Conservation (phyloP, 805 yeast genomes). For the Hemisphaericaspora nanyangensis region DNA sequence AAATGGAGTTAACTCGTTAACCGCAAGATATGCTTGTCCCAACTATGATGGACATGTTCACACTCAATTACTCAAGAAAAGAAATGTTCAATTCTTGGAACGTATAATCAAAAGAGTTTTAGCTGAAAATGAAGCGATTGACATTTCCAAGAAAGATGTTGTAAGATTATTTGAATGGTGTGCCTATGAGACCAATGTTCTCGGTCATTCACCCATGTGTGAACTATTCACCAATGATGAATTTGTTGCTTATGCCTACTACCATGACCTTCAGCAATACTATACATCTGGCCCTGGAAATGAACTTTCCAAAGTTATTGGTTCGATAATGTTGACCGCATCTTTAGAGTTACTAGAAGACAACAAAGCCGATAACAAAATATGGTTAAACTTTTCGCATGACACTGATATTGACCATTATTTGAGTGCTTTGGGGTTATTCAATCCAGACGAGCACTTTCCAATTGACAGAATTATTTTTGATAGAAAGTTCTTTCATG, state of each 20-base stretch:
- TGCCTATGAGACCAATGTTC: conserved; percentile 67
- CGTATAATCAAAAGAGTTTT: conserved; percentile 56
- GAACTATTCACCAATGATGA: conserved; percentile 60
- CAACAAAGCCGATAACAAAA: conserved; percentile 37
- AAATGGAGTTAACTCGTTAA: conserved; percentile 52
- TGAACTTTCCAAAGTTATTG: conserved; percentile 51
- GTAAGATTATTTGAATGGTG: conserved; percentile 53
- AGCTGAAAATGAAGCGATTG: conserved; percentile 46
- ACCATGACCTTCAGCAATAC: conserved; percentile 52
- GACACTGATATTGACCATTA: conserved; percentile 60
- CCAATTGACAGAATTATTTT: conserved; percentile 30
- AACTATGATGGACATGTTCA: conserved; percentile 30
- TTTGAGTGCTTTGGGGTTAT: conserved; percentile 57
- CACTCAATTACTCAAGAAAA: conserved; percentile 17
- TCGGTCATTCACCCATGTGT: conserved; percentile 62
- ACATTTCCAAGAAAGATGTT: conserved; percentile 49
- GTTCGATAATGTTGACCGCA: conserved; percentile 47
- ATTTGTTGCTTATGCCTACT: conserved; percentile 57
- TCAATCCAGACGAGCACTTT: conserved; percentile 36
- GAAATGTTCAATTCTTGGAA: conserved; percentile 38
- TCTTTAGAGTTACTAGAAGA: conserved; percentile 40
- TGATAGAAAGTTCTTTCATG: conserved; percentile 19
- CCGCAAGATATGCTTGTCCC: conserved; percentile 42
- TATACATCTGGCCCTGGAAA: conserved; percentile 61
- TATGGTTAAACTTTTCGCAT: conserved; percentile 67